These are phyloP conservation scores for Kockovaella imperatae DNA, from an alignment of 768 basidiomycete genomes.

Conservation along the genomic window DNA sequence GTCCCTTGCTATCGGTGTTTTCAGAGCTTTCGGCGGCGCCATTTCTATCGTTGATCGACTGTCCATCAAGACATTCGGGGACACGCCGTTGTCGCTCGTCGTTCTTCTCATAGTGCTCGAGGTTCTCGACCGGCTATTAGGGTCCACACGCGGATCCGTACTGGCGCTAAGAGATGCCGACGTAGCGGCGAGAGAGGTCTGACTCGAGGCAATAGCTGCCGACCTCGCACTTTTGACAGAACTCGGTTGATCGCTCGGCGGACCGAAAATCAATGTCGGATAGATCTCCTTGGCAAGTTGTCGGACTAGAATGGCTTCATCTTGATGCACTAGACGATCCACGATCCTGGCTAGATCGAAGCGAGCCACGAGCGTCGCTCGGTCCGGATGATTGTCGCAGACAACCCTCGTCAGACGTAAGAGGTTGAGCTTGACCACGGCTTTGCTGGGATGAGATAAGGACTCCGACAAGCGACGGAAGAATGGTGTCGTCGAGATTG, in stretches of 20 bases:
- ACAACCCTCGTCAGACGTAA: constrained; percentile 74
- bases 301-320: constrained; percentile 82
- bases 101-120: constrained; percentile 8
- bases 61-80: background rate
- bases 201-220: background rate
- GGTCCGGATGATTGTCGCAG: constrained; percentile 83
- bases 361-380: constrained; percentile 67
- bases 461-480: constrained; percentile 81
- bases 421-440: constrained; percentile 83
- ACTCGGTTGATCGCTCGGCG: background rate
- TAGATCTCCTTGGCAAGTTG: constrained; percentile 50
- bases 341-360: constrained; percentile 78
- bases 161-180: no score
- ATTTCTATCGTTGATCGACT: background rate
- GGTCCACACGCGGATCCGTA: no score
- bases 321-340: constrained; percentile 67
- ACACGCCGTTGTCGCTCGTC: constrained; percentile 8
- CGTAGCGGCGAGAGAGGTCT: no score
- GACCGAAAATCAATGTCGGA: constrained; percentile 24
- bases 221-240: background rate
- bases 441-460: constrained; percentile 61
- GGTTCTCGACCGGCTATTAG: background rate
- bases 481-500: constrained; percentile 72
- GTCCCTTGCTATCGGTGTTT: background rate
- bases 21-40: background rate